phyloP scores from a whole-genome alignment of 176 grass and related monocot species.

The maize (Zea mays) region Zm-B73-REFERENCE-NAM-5.0 NC_050101.1:91332501-91333000 shows the following conservation, averaged over 20 bases:
- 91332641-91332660: neutral
- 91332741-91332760: neutral
- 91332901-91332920: slow-evolving; percentile 52
- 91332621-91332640: neutral
- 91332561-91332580: neutral
- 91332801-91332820: slow-evolving; percentile 76
- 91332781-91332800: slow-evolving; percentile 68
- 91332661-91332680: neutral
- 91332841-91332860: slow-evolving; percentile 51
- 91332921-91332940: slow-evolving; percentile 78
- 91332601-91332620: neutral
- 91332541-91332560: slow-evolving; percentile 53
- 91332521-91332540: slow-evolving; percentile 67
- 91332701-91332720: slow-evolving; percentile 1
- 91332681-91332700: neutral
- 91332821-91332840: slow-evolving; percentile 61
- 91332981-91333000: slow-evolving; percentile 2
- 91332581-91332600: neutral
- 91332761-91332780: slow-evolving; percentile 69
- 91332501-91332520: slow-evolving; percentile 70
- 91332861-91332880: slow-evolving; percentile 49
- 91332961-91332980: slow-evolving; percentile 79
- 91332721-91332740: slow-evolving; percentile 26
- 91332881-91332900: slow-evolving; percentile 33
- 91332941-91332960: slow-evolving; percentile 89